Percentiles rank a stretch among this genome's conserved stretches.
Conservation (phyloP, 2,329 filamentous ascomycete genomes). For the Penicillium thymicola region DNA sequence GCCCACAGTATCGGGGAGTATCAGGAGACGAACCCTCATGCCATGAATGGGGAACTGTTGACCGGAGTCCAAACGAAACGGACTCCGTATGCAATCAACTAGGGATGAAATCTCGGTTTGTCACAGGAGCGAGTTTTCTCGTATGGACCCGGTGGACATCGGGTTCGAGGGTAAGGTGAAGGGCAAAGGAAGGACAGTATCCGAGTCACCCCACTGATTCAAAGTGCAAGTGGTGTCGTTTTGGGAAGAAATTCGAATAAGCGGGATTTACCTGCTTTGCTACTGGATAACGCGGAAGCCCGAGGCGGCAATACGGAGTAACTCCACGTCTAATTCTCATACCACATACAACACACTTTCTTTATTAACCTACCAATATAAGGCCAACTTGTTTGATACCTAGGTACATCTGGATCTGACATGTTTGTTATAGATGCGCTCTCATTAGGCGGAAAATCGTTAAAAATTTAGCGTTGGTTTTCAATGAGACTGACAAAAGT, state of each 20-base stretch:
- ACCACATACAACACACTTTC: neutral
- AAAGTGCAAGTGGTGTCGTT: slow-evolving; percentile 3
- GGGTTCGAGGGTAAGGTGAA: slow-evolving; percentile 2
- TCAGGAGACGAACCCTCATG: slow-evolving; percentile 2
- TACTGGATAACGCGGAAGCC: slow-evolving; percentile 9
- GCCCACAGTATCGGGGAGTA: neutral
- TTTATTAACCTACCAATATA: neutral
- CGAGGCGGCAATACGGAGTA: slow-evolving; percentile 1
- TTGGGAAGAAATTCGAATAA: slow-evolving; percentile 6
- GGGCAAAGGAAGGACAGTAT: slow-evolving; percentile 15
- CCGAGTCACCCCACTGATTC: slow-evolving; percentile 23
- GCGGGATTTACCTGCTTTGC: slow-evolving; percentile 8
- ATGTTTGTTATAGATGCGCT: neutral
- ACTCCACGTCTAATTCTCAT: neutral
- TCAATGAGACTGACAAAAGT: slow-evolving; percentile 1
- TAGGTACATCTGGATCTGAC: neutral
- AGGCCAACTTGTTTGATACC: neutral
- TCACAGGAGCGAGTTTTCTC: slow-evolving; percentile 11
- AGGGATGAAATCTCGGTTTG: slow-evolving; percentile 2
- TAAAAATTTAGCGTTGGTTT: neutral
- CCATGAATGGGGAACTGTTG: neutral
- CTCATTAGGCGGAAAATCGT: neutral
- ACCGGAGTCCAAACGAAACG: slow-evolving; percentile 3
- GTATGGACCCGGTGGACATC: slow-evolving; percentile 12
- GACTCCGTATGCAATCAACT: slow-evolving; percentile 5